Evolutionary conservation across 495 filamentous ascomycete genomes (phyloP), one percentile per base, ranked within the genome.

Genomic region (Lichenothelia convexa): DNA sequence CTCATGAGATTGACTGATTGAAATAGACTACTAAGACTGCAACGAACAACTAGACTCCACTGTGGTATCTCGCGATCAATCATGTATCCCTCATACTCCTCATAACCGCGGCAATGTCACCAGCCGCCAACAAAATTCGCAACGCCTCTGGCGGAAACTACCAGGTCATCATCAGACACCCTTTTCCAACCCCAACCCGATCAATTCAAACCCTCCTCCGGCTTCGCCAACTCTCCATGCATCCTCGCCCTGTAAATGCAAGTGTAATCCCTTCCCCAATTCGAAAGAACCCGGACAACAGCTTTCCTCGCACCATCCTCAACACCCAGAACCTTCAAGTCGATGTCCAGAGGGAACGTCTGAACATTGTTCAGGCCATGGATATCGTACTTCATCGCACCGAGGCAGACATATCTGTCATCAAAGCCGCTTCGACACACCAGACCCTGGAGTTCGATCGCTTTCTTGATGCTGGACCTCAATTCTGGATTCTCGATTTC

Each of bases 241-340:
- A 77, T 21, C 18, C 63, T 43, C 9, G 75, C 40, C 8, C 72
- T 55, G 50, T 78, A 79, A 38, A 79, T 57, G 51, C 74, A 79
- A 3, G 73, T 73, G 39, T 65, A 65, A 19, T 68, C 45, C 0
- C 47, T 45, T 7, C 72, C 71, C 48, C 67, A 67, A 46, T 72
- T 76, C 22, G 45, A 63, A 20, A 55, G 47, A 5, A 64, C 64
- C 20, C 71, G 50, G 6, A 79, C 42, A 26, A 72, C 41, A 18
- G 73, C 38, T 9, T 56, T 48, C 20, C 57, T 49, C 5, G 57
- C 57, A 2, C 40, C 23, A 23, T 64, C 31, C 4, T 35, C 33
- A n/a, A 41, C 32, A 37, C 68, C 41, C 27, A 64, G 50, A 9
- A 58, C 32, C 20, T 57, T 54, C 9, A 9, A 9, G 9, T 9